These are phyloP conservation scores for Maudiozyma pseudohumilis DNA, from an alignment of 805 yeast species.

Conservation along the genomic window DNA sequence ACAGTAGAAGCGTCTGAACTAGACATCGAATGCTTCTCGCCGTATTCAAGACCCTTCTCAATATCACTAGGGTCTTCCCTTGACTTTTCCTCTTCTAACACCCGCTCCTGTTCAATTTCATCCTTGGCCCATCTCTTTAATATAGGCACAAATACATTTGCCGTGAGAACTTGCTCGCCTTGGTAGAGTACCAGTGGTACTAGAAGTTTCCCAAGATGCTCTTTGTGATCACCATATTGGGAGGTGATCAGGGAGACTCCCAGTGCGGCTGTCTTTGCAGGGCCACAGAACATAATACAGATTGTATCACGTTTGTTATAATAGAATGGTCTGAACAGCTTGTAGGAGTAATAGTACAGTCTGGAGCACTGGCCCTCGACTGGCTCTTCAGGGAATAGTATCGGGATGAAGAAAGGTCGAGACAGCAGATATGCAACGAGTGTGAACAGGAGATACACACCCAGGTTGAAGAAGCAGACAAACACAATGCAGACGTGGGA, in stretches of 20 bases:
- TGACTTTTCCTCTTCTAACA: conserved; percentile 7
- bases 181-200: conserved; percentile 82
- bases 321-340: conserved; percentile 49
- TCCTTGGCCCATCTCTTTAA: conserved; percentile 56
- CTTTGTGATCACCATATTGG: conserved; percentile 58
- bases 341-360: conserved; percentile 35
- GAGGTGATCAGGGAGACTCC: conserved; percentile 79
- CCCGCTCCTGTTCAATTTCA: conserved; percentile 15
- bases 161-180: conserved; percentile 77
- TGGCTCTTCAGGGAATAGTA: conserved; percentile 40
- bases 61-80: background rate
- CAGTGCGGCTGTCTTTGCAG: conserved; percentile 87
- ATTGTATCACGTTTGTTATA: conserved; percentile 65
- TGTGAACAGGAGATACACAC: conserved; percentile 70
- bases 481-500: conserved; percentile 61
- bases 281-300: conserved; percentile 76
- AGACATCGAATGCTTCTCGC: background rate
- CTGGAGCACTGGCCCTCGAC: conserved; percentile 32
- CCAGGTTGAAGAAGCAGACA: conserved; percentile 74
- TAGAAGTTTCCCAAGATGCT: conserved; percentile 56
- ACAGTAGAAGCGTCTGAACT: background rate
- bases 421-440: conserved; percentile 47
- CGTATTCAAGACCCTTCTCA: background rate
- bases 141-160: conserved; percentile 56
- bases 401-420: conserved; percentile 45